Conservation (phyloP, 768 basidiomycete species). For the Hypholoma fasciculare region DNA sequence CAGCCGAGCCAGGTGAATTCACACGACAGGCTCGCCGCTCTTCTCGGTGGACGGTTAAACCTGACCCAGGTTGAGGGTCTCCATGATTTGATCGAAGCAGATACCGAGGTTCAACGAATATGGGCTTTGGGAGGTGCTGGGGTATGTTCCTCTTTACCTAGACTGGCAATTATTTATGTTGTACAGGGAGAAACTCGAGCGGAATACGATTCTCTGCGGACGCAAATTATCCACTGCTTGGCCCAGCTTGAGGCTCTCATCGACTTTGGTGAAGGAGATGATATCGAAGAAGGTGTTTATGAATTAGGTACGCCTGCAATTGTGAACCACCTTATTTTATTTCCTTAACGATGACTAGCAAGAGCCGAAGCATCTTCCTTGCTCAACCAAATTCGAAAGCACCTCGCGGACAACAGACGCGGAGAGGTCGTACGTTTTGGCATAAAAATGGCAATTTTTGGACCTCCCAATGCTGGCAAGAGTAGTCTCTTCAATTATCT, state of each 20-base stretch:
- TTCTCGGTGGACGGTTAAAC: conserved; percentile 78
- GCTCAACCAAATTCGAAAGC: conserved; percentile 46
- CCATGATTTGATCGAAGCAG: conserved; percentile 84
- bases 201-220: conserved; percentile 64
- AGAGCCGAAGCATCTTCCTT: conserved; percentile 48
- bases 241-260: conserved; percentile 87
- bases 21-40: conserved; percentile 84
- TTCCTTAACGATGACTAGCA: conserved; percentile 40
- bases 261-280: conserved; percentile 92
- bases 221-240: conserved; percentile 68
- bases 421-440: conserved; percentile 87
- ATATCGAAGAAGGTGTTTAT: conserved; percentile 78
- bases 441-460: conserved; percentile 84
- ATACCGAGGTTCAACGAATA: conserved; percentile 80
- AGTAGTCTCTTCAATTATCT: conserved; percentile 86
- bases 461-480: conserved; percentile 92
- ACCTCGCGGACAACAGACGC: conserved; percentile 69
- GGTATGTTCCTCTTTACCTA: conserved; percentile 42
- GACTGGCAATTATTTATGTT: not conserved
- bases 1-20: conserved; percentile 88
- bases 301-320: conserved; percentile 53
- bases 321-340: not conserved
- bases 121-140: conserved; percentile 68
- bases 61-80: conserved; percentile 89
- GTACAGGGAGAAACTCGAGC: conserved; percentile 60